A percentile compares a stretch with the other conserved stretches of the same genome.
phyloP scores from a whole-genome alignment of 345 rosid species.

The Gossypioides kirkii region DNA sequence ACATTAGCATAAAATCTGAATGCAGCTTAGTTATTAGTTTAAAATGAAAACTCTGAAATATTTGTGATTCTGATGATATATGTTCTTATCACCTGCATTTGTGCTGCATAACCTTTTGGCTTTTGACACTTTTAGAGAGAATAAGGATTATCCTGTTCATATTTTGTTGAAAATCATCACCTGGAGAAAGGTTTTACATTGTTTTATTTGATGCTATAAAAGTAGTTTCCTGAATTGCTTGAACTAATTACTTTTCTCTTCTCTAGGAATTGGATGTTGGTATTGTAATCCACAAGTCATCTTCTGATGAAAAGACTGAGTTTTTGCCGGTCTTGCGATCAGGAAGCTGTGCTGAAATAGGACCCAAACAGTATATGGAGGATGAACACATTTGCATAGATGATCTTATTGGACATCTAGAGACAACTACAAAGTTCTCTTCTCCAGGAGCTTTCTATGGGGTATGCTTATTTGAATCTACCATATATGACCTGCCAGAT shows the following conservation, averaged over 20 bases:
- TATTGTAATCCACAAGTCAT: slow-evolving; percentile 38
- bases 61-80: not conserved
- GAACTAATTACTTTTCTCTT: slow-evolving; percentile 14
- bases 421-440: slow-evolving; percentile 38
- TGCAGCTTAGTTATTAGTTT: not conserved
- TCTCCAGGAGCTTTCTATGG: slow-evolving; percentile 91
- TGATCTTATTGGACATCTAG: slow-evolving; percentile 64
- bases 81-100: not conserved
- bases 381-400: slow-evolving; percentile 91
- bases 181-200: not conserved
- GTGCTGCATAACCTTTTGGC: not conserved
- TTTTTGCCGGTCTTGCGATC: slow-evolving; percentile 66
- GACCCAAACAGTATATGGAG: slow-evolving; percentile 89
- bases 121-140: not conserved
- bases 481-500: not conserved
- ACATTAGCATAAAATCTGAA: not conserved
- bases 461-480: slow-evolving; percentile 39
- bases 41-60: not conserved
- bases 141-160: not conserved
- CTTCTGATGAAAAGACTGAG: slow-evolving; percentile 46
- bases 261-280: slow-evolving; percentile 64
- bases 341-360: slow-evolving; percentile 91
- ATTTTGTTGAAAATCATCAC: not conserved
- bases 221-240: not conserved
- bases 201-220: not conserved